Evolutionary conservation across 2,329 filamentous ascomycete genomes (phyloP).

Genomic region (Colletotrichum scovillei): DNA sequence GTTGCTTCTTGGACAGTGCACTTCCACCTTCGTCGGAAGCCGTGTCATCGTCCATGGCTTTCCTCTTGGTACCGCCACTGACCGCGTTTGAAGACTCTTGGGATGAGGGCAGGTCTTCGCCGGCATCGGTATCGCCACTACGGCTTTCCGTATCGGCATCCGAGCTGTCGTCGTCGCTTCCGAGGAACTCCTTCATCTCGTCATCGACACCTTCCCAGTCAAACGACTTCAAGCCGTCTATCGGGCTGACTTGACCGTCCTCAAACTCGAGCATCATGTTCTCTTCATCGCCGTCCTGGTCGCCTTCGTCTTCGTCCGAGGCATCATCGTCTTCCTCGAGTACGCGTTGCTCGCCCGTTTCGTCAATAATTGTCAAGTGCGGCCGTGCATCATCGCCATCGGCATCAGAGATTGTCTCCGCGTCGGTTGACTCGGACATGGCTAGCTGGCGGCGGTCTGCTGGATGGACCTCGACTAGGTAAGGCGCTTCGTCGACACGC

Average conservation of each 20-base stretch:
- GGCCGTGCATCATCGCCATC: slow-evolving; percentile 51
- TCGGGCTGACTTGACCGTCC: slow-evolving; percentile 59
- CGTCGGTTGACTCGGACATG: slow-evolving; percentile 43
- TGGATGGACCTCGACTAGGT: slow-evolving; percentile 80
- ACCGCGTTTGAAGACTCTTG: slow-evolving; percentile 13
- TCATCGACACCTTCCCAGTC: slow-evolving; percentile 75
- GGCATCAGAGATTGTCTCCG: slow-evolving; percentile 22
- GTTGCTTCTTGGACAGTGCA: slow-evolving; percentile 62
- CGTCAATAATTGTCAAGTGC: slow-evolving; percentile 56
- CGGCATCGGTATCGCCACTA: slow-evolving; percentile 25
- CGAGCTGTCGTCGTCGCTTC: slow-evolving; percentile 62
- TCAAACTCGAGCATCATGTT: slow-evolving; percentile 62
- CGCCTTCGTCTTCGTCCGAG: slow-evolving; percentile 45
- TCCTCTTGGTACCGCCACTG: slow-evolving; percentile 31
- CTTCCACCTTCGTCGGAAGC: slow-evolving; percentile 41
- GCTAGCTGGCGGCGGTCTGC: slow-evolving; percentile 64
- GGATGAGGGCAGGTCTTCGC: slow-evolving; percentile 35
- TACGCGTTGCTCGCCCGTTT: slow-evolving; percentile 55
- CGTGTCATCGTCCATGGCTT: slow-evolving; percentile 40
- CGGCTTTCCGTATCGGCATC: slow-evolving; percentile 47
- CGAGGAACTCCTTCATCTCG: slow-evolving; percentile 81
- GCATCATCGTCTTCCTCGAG: slow-evolving; percentile 50
- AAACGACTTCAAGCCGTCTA: slow-evolving; percentile 67
- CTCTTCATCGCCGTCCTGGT: slow-evolving; percentile 54
- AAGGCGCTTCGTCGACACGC: slow-evolving; percentile 81